Base-by-base conservation (phyloP, 108 stramenopile species). In the Asterionellopsis glacialis region DNA sequence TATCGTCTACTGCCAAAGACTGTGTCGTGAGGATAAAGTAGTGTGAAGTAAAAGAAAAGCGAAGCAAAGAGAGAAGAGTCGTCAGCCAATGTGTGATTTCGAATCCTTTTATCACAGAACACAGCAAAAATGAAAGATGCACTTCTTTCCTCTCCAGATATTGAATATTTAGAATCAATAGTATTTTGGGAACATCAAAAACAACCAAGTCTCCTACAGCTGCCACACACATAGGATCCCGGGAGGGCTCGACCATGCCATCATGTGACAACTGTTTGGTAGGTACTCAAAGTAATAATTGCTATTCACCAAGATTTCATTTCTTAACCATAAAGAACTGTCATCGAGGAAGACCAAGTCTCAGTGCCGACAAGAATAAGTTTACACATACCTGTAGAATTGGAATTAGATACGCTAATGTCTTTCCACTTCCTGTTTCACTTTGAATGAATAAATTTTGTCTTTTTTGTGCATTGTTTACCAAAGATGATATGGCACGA, bases 361-460 rank as follows among this genome's bases (percentile, higher is more conserved):
- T n/a, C n/a, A n/a, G 33, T 33, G 2, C 33, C 33, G 7, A 33
- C 33, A 33, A 33, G 5, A 33, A 33, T 7, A 33, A 33, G n/a
- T 44, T 44, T 14, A 16, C 16, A 57, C 56, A 16, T 42, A 57
- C 56, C 48, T 85, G 79, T 3, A 95, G 53, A 54, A 92, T 74
- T n/a, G 94, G 94, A 19, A 88, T 19, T 14, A 92, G 68, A 64
- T 90, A 95, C 11, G 94, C 90, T 42, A 95, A 67, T 11, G 91
- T 95, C 55, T 95, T 97, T 14, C 96, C 96, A 39, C 67, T 68
- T 27, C 96, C 96, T 6, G 96, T 97, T 67, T 97, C 95, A 25
- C 82, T 79, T 47, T 95, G 95, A 41, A 98, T 70, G 45, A 95
- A 78, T 22, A 93, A 58, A 67, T 96, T 91, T 10, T 74, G 57